phyloP scores from a whole-genome alignment of 1,284 basidiomycete genomes.

The Ceratobasidium sp. region DNA sequence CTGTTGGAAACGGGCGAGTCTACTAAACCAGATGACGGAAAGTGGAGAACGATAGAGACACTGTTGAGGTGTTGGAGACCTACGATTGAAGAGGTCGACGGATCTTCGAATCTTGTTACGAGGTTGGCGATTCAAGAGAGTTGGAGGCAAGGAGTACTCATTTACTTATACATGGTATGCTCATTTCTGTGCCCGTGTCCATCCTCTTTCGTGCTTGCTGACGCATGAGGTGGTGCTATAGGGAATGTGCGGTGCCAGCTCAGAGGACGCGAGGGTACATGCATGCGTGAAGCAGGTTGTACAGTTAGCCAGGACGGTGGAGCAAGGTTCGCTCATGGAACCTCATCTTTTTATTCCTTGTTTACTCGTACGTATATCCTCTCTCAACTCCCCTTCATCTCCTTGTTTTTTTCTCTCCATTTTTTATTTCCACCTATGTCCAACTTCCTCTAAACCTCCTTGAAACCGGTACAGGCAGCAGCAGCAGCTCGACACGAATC shows the following conservation, averaged over 20 bases:
- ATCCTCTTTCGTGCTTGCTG: not conserved
- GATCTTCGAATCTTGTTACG: not conserved
- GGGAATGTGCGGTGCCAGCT: slow-evolving; percentile 18
- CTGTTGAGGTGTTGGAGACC: not conserved
- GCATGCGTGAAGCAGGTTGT: not conserved
- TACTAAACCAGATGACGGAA: no score
- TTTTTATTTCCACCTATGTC: no score
- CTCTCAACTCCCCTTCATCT: not conserved
- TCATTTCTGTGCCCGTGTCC: not conserved
- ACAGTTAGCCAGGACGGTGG: not conserved
- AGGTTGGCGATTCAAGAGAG: slow-evolving; percentile 22
- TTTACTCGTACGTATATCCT: not conserved
- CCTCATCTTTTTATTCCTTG: not conserved
- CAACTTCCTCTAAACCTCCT: not conserved
- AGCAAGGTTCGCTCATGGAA: not conserved
- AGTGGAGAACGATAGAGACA: no score
- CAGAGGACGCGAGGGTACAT: not conserved
- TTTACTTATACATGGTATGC: slow-evolving; percentile 9
- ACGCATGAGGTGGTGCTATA: not conserved
- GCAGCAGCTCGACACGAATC: slow-evolving; percentile 21
- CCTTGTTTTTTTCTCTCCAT: no score
- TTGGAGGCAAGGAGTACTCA: not conserved
- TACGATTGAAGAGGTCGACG: not conserved
- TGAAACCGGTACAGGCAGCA: not conserved
- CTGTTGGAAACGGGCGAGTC: no score